Base-by-base conservation (phyloP, 2,329 filamentous ascomycete genomes). In the Fusarium compactum region DNA sequence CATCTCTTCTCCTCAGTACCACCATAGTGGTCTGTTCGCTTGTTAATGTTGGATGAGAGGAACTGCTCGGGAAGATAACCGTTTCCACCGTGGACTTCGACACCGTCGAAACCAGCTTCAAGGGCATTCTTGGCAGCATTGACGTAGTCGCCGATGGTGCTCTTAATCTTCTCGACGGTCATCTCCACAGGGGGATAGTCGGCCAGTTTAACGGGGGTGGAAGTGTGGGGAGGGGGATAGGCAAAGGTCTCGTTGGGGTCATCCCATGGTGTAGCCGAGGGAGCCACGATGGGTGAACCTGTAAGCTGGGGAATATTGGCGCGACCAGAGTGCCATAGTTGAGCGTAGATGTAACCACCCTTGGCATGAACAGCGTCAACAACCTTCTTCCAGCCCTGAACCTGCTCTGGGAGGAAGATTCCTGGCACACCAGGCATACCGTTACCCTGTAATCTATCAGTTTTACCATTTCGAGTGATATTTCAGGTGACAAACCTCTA, bases 331-430 rank as follows among this genome's bases (percentile, higher is more conserved):
- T 78, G 77, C 81, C 81, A 91, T 1, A 92, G 81, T 77, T 92
- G 90, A n/a, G 84, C 76, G 77, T 85, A 91, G 65, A 91, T 88
- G 73, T 83, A 86, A 41, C 83, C 84, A 44, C 87, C 87, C 69
- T 88, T 87, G 29, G 82, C 82, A 78, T 92, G 90, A 2, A 92
- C 89, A 3, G 85, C 86, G 50, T 87, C 84, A 3, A 86, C 88
- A 29, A 92, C 80, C 58, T 82, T 80, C 16, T 83, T 86, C 90
- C 90, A 92, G 0, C 82, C 86, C 1, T 82, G 82, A 47, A 87
- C 82, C 69, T 91, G 89, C 24, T 80, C 82, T 2, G 82, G 76
- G 44, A 78, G 85, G 71, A 83, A 90, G 71, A 92, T 86, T 2
- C 88, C 89, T 0, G 90, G 89, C 0, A 85, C 84, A 57, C 87